These are phyloP conservation scores for Isoetes engelmannii DNA, from an alignment of 83 land plant genomes.

Conservation along the genomic window DNA sequence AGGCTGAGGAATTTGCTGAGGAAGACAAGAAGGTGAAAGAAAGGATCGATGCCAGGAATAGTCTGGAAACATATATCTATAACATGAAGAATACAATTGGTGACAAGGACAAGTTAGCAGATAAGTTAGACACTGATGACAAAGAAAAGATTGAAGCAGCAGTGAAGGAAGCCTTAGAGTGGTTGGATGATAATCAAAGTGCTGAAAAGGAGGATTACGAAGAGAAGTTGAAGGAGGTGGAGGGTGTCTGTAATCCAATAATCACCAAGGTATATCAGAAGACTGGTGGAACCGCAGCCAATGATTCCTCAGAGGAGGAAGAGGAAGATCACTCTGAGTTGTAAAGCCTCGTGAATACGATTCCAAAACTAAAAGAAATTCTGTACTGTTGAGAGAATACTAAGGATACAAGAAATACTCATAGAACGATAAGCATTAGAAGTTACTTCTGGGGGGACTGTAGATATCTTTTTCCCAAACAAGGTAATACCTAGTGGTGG, in stretches of 20 bases:
- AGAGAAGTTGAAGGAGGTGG: constrained; percentile 79
- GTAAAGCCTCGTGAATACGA: too few relatives aligned
- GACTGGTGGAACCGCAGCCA: constrained; percentile 43
- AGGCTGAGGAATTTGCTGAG: constrained; percentile 75
- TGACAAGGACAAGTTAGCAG: constrained; percentile 52
- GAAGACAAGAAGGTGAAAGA: constrained; percentile 72
- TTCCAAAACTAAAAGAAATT: too few relatives aligned
- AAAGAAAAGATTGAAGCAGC: constrained; percentile 64
- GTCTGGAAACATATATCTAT: constrained; percentile 64
- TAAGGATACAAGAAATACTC: too few relatives aligned
- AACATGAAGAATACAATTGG: constrained; percentile 67
- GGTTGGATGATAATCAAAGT: constrained; percentile 77
- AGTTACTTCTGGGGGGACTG: too few relatives aligned
- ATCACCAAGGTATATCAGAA: constrained; percentile 61
- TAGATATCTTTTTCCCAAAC: too few relatives aligned
- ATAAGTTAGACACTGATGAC: constrained; percentile 56
- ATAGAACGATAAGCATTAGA: too few relatives aligned
- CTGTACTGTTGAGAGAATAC: too few relatives aligned
- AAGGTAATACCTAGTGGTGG: too few relatives aligned
- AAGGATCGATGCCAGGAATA: constrained; percentile 55
- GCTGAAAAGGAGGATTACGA: constrained; percentile 82
- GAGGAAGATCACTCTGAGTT: constrained; percentile 18
- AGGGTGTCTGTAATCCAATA: constrained; percentile 69
- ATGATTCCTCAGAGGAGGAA: constrained; percentile 25
- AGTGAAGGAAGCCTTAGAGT: constrained; percentile 67